Conservation (phyloP, 495 filamentous ascomycete genomes). For the Annulohypoxylon moriforme region DNA sequence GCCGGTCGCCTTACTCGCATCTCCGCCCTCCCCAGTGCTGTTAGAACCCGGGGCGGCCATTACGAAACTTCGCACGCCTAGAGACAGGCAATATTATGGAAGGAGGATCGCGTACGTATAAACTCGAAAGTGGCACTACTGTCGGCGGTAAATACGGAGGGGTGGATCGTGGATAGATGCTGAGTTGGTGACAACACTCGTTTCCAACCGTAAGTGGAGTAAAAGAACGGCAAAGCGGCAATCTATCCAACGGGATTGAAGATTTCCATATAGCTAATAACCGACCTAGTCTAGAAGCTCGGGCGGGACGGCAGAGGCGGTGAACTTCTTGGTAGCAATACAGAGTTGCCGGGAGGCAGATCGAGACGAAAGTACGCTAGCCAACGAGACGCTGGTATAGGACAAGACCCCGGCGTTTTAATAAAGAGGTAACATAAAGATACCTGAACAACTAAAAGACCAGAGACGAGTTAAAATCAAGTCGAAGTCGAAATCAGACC, state of each 20-base stretch:
- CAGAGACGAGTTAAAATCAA: conserved; percentile 5
- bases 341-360: conserved; percentile 10
- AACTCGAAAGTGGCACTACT: conserved; percentile 10
- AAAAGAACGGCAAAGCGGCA: conserved; percentile 1
- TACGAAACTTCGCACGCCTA: conserved; percentile 1
- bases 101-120: neutral
- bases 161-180: conserved; percentile 2
- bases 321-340: conserved; percentile 26
- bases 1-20: conserved; percentile 27
- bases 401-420: conserved; percentile 2
- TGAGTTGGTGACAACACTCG: conserved; percentile 4
- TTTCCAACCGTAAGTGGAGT: conserved; percentile 3
- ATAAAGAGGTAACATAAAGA: conserved; percentile 13
- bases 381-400: conserved; percentile 15
- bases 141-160: conserved; percentile 7
- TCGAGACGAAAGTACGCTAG: conserved; percentile 20
- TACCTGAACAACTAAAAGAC: neutral
- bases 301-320: conserved; percentile 25
- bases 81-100: neutral
- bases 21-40: conserved; percentile 17
- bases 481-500: conserved; percentile 10
- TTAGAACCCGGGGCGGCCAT: conserved; percentile 39
- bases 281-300: conserved; percentile 7
- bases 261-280: conserved; percentile 16
- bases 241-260: conserved; percentile 23